Percentiles rank a stretch among this genome's conserved stretches.
Evolutionary conservation across 129 eudicot genomes (phyloP).

Genomic region (Rutidosis leptorrhynchoides): DNA sequence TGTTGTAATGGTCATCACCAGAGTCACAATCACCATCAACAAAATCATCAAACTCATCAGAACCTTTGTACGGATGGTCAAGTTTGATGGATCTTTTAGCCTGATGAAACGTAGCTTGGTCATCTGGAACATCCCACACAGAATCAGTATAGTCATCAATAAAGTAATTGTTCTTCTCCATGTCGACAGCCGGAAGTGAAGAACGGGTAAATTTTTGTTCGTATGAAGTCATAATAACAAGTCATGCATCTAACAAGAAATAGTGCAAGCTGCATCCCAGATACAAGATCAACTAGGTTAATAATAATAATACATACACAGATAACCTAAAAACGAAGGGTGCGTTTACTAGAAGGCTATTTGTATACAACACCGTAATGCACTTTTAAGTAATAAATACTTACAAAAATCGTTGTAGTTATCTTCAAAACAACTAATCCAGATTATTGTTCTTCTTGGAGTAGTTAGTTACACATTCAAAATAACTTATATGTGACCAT

Average conservation of each 20-base stretch:
- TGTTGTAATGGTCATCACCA: constrained; percentile 40
- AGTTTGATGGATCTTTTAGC: constrained; percentile 23
- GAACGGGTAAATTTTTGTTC: constrained; percentile 50
- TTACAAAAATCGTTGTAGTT: no score
- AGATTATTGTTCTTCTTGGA: no score
- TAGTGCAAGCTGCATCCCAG: not conserved
- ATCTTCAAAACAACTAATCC: no score
- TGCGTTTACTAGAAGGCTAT: no score
- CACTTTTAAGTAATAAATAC: no score
- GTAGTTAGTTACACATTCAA: no score
- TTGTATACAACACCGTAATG: no score
- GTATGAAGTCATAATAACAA: constrained; percentile 38
- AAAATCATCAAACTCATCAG: constrained; percentile 55
- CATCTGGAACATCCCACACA: constrained; percentile 48
- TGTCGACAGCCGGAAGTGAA: constrained; percentile 40
- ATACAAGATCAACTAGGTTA: not conserved
- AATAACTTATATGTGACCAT: no score
- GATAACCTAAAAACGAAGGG: no score
- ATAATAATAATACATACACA: no score
- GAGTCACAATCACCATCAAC: constrained; percentile 52
- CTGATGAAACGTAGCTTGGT: constrained; percentile 13
- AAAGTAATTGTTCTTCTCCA: constrained; percentile 43
- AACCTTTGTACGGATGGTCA: constrained; percentile 25
- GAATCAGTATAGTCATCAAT: constrained; percentile 54
- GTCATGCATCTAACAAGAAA: no score